Evolutionary conservation across 805 yeast species (phyloP), one percentile per base, ranked within the genome.

Genomic region (Dipodascus albidus): DNA sequence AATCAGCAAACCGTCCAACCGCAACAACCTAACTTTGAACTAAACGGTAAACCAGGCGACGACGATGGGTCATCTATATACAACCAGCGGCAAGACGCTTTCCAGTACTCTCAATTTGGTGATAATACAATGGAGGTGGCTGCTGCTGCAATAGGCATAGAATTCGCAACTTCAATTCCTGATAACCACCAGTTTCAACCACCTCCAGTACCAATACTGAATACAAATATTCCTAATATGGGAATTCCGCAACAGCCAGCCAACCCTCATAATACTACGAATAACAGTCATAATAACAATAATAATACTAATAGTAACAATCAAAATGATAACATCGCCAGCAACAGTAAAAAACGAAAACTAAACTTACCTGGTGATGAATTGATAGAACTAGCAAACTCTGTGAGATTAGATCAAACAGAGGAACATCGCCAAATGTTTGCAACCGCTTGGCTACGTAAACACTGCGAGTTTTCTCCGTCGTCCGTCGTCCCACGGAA

Each of bases 361-460:
- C 20, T 38, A 4, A 17, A 38, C 44, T 27, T 27, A 27, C 44
- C 9, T 11, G 44, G 44, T 14, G 44, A 38, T 14, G 44, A 38
- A 17, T 38, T 60, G 19, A 54, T 48, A 20, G 56, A 57, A 17
- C 55, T 60, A n/a, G 59, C 58, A 15, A 51, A 54, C 11, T 23
- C 47, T 47, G 56, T 59, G 41, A 53, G 57, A 3, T 50, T 55
- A 14, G 58, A 58, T 44, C 27, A 48, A 19, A 56, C 63, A 44
- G 74, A 71, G 49, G 64, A 67, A 41, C 54, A 61, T 35, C 61
- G 70, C 52, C 96, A 87, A 65, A 72, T 86, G 1, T 86, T 87
- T 66, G 96, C 90, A 11, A 77, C 87, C 78, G 78, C 85, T 2
- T 87, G 95, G 86, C 71, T 89, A 47, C 73, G 83, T 69, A 79